Base-by-base conservation (phyloP, 2,329 filamentous ascomycete species). In the Penicillium janthinellum region DNA sequence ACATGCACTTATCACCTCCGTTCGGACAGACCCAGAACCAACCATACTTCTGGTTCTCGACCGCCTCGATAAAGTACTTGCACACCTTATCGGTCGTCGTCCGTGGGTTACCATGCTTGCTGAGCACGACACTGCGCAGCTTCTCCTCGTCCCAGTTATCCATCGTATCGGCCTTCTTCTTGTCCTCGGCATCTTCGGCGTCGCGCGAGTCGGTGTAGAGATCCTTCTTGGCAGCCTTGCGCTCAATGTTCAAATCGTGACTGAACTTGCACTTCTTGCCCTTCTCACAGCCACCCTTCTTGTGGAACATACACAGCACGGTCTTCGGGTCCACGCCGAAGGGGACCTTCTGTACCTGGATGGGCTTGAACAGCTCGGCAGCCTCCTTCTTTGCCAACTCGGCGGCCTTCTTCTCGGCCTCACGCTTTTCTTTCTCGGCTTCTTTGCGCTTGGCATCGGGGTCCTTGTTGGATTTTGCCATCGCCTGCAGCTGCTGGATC, bases 11-110 rank as follows among this genome's bases (percentile, higher is more conserved):
- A 75, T 99, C 90, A 64, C 91, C 94, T 66, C 92, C 93, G 73
- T 98, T 98, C 49, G 95, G 95, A 84, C 95, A 99, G 60, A 88
- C 84, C 95, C 95, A 99, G 80, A 99, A 98, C 95, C 95, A 99
- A 64, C 95, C 95, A 72, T 99, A 99, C 79, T 98, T 99, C 71
- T 92, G 91, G 74, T 99, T 95, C 79, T 99, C 95, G 64, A 99
- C 95, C 28, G 95, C 95, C 68, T 93, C 89, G 75, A 98, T 95
- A 76, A 99, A 99, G 83, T 82, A 96, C 79, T 98, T 99, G 91
- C 95, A 99, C 67, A 99, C 95, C 80, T 98, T 99, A 75, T 99
- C 95, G 49, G 95, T 99, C 5, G 90, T 91, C 22, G 93, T 96
- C 75, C 89, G 88, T 61, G 96, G 95, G 78, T 99, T 99, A 54